phyloP scores from a whole-genome alignment of 495 filamentous ascomycete species.

The Penicillium herquei region DNA sequence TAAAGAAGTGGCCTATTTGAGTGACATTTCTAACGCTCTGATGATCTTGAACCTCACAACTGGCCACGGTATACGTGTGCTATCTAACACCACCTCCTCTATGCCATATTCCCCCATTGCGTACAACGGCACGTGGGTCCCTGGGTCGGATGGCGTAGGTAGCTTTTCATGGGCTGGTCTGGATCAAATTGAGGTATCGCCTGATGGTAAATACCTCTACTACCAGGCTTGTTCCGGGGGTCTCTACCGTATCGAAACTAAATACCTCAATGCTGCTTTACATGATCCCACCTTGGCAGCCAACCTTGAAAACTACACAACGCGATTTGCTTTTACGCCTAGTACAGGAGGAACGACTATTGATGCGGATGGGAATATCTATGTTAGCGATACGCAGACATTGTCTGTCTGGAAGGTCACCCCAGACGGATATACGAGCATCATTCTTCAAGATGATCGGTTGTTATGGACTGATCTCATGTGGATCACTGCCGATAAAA shows the following conservation, averaged over 20 bases:
- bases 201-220: constrained; percentile 26
- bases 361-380: constrained; percentile 28
- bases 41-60: not conserved
- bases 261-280: constrained; percentile 8
- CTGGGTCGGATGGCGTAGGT: constrained; percentile 7
- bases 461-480: constrained; percentile 30
- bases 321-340: constrained; percentile 25
- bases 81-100: not conserved
- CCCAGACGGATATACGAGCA: not conserved
- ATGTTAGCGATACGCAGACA: constrained; percentile 23
- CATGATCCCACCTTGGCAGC: not conserved
- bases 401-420: constrained; percentile 24
- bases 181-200: constrained; percentile 30
- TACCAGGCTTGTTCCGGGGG: constrained; percentile 27
- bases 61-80: not conserved
- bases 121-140: constrained; percentile 7
- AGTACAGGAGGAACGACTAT: constrained; percentile 29
- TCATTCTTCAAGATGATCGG: constrained; percentile 22
- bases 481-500: constrained; percentile 24
- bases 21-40: not conserved
- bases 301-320: constrained; percentile 4
- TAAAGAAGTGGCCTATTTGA: not conserved
- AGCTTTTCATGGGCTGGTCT: constrained; percentile 18
- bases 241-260: constrained; percentile 23
- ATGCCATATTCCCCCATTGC: not conserved